These are phyloP conservation scores for Serpula lacrymans DNA, from an alignment of 768 basidiomycete species.

Conservation along the genomic window DNA sequence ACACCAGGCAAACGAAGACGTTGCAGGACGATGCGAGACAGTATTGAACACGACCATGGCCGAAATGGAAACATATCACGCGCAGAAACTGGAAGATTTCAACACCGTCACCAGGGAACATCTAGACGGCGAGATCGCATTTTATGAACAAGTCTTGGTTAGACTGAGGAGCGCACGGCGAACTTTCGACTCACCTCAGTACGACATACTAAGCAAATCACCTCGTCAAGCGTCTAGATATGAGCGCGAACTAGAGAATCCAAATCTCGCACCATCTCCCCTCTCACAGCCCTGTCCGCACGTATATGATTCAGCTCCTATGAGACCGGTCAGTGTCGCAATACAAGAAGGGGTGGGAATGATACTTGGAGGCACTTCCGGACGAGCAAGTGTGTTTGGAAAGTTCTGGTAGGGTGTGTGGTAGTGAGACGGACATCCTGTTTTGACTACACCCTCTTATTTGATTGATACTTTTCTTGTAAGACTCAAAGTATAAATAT, in stretches of 20 bases:
- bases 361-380: conserved; percentile 42
- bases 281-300: conserved; percentile 78
- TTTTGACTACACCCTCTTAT: no score
- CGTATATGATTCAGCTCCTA: conserved; percentile 71
- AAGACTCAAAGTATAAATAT: no score
- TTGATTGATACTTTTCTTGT: no score
- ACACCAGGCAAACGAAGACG: conserved; percentile 56
- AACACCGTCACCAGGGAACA: conserved; percentile 55
- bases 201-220: conserved; percentile 43
- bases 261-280: conserved; percentile 36
- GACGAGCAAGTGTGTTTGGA: conserved; percentile 55
- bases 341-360: conserved; percentile 72
- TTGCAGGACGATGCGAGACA: conserved; percentile 78
- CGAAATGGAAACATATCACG: conserved; percentile 79
- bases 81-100: conserved; percentile 72
- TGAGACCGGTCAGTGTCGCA: conserved; percentile 72
- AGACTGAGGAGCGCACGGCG: conserved; percentile 57
- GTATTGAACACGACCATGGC: conserved; percentile 87
- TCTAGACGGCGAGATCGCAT: conserved; percentile 73
- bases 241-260: conserved; percentile 66
- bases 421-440: no score
- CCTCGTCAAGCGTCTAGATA: conserved; percentile 69
- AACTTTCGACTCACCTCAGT: conserved; percentile 47
- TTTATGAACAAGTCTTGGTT: conserved; percentile 67
- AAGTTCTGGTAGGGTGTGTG: conserved; percentile 59